These are phyloP conservation scores for Trametes cingulata DNA, from an alignment of 768 basidiomycete genomes.

Conservation along the genomic window DNA sequence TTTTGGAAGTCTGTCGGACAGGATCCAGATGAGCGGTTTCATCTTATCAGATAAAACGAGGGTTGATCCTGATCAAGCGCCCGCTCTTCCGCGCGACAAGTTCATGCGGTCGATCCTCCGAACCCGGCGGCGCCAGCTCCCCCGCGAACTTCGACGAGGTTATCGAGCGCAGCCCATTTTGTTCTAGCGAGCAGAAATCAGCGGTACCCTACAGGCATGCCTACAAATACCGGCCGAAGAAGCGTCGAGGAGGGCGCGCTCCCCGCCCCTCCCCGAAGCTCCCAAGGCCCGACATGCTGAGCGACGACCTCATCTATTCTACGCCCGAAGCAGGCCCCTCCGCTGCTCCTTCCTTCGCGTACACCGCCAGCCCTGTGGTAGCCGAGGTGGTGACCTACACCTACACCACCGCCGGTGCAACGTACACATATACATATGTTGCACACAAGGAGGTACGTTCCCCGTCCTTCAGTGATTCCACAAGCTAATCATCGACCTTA, in stretches of 20 bases:
- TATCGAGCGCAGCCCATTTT: neutral
- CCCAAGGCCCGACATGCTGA: neutral
- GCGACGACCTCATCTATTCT: neutral
- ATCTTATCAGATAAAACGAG: slow-evolving; percentile 17
- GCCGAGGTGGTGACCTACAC: neutral
- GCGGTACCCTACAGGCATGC: neutral
- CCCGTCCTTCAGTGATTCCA: neutral
- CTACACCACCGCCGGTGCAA: neutral
- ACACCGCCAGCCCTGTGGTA: neutral
- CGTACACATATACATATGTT: neutral
- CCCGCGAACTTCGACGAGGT: neutral
- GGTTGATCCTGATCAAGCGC: slow-evolving; percentile 9
- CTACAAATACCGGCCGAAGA: neutral
- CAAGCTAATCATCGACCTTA: neutral
- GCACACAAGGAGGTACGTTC: neutral
- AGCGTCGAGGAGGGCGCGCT: neutral
- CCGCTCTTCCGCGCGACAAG: neutral
- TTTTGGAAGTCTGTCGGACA: slow-evolving; percentile 1
- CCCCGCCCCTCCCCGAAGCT: neutral
- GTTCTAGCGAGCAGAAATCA: neutral
- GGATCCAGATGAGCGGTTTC: neutral
- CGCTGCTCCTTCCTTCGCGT: neutral
- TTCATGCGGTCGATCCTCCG: slow-evolving; percentile 3
- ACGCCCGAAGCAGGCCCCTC: neutral
- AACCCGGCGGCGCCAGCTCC: neutral